phyloP scores from a whole-genome alignment of 2,329 filamentous ascomycete species.

The Orbilia brochopaga region DNA sequence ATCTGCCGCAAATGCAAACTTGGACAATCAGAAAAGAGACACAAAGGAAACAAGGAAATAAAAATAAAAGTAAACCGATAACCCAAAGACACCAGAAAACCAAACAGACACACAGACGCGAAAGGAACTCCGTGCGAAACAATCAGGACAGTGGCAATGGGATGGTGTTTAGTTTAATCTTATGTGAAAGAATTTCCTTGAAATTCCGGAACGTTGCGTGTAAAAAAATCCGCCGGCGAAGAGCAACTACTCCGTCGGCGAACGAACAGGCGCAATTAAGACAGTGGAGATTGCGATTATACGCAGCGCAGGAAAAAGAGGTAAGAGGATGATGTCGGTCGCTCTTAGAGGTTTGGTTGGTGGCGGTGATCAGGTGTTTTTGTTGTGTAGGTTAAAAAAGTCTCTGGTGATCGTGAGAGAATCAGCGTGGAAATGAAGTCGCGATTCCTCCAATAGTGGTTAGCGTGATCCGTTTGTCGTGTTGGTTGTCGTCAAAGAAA shows the following conservation, averaged over 20 bases:
- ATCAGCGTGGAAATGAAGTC: constrained; percentile 14
- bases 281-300: too few species aligned
- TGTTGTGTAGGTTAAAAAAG: background rate
- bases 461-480: constrained; percentile 28
- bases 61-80: constrained; percentile 4
- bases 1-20: background rate
- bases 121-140: background rate
- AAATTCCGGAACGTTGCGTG: too few species aligned
- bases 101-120: too few species aligned
- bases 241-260: too few species aligned
- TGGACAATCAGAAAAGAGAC: constrained; percentile 7
- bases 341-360: background rate
- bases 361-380: constrained; percentile 2
- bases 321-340: background rate
- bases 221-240: too few species aligned
- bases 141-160: constrained; percentile 5
- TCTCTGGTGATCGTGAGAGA: constrained; percentile 50
- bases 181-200: too few species aligned
- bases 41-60: constrained; percentile 8
- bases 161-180: too few species aligned
- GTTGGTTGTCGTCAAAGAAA: constrained; percentile 16
- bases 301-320: background rate
- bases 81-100: constrained; percentile 15
- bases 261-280: too few species aligned
- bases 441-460: constrained; percentile 35